Percentiles rank a stretch among this genome's conserved stretches.
Conservation (phyloP, 1,284 basidiomycete species). For the Moniliophthora roreri region DNA sequence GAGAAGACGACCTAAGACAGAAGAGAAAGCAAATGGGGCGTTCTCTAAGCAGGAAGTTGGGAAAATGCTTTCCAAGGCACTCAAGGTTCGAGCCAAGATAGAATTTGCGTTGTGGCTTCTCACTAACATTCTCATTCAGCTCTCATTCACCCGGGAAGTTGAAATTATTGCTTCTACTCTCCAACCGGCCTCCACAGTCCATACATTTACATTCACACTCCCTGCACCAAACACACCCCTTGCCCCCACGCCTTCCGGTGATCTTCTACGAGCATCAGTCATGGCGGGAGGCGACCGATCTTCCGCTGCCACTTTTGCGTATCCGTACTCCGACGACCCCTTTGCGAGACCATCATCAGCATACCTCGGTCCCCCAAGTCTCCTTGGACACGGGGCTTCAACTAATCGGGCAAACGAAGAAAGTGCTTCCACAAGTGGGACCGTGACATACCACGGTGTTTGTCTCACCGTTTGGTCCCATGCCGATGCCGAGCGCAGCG, state of each 20-base stretch:
- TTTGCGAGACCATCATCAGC: conserved; percentile 76
- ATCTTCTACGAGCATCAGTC: conserved; percentile 70
- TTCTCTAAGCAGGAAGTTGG: conserved; percentile 81
- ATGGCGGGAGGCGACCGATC: conserved; percentile 57
- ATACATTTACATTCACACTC: conserved; percentile 87
- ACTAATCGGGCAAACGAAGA: conserved; percentile 40
- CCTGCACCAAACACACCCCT: conserved; percentile 72
- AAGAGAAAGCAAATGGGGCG: conserved; percentile 68
- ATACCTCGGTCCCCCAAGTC: conserved; percentile 68
- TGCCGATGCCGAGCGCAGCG: conserved; percentile 83
- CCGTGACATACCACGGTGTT: conserved; percentile 83
- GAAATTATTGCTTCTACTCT: conserved; percentile 92
- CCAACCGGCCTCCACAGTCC: conserved; percentile 88
- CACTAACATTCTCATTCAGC: conserved; percentile 36
- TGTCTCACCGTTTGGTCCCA: conserved; percentile 94
- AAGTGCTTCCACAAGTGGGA: conserved; percentile 40
- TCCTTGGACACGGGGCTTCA: conserved; percentile 48
- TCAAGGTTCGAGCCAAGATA: conserved; percentile 62
- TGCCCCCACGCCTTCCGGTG: conserved; percentile 67
- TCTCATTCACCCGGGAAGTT: conserved; percentile 89
- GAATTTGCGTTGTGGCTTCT: neutral
- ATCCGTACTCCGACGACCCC: conserved; percentile 72
- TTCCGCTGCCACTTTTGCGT: conserved; percentile 63
- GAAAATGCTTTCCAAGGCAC: conserved; percentile 86
- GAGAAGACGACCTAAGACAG: conserved; percentile 59